A percentile compares a stretch with the other conserved stretches of the same genome.
Conservation (phyloP, 2,329 filamentous ascomycete genomes). For the Talaromyces sp. region DNA sequence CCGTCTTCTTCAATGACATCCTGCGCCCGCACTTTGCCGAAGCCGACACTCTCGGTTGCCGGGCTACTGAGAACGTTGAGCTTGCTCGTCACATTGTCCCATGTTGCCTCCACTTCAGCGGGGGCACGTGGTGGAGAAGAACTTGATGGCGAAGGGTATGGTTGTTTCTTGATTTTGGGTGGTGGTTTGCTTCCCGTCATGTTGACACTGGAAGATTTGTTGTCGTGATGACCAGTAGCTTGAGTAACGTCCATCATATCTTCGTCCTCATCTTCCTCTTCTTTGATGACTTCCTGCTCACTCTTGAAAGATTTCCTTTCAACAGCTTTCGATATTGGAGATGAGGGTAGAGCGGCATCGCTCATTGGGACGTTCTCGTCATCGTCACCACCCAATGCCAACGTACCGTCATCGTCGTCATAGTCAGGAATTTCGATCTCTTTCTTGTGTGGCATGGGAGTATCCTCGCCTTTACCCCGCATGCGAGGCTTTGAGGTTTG, state of each 20-base stretch:
- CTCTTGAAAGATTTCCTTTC: slow-evolving; percentile 62
- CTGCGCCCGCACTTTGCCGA: slow-evolving; percentile 76
- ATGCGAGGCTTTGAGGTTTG: slow-evolving; percentile 48
- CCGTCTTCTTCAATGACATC: slow-evolving; percentile 93
- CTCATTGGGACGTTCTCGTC: slow-evolving; percentile 72
- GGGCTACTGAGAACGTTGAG: slow-evolving; percentile 80
- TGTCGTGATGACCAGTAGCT: slow-evolving; percentile 58
- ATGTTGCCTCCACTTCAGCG: slow-evolving; percentile 69
- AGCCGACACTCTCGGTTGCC: slow-evolving; percentile 53
- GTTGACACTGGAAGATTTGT: slow-evolving; percentile 70
- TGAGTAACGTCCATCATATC: slow-evolving; percentile 83
- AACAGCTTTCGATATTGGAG: slow-evolving; percentile 73
- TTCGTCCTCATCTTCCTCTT: slow-evolving; percentile 65
- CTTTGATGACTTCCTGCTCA: slow-evolving; percentile 62
- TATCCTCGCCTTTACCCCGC: slow-evolving; percentile 35
- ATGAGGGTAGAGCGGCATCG: slow-evolving; percentile 72
- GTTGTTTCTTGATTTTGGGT: slow-evolving; percentile 66
- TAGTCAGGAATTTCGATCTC: slow-evolving; percentile 27
- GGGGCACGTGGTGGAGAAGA: slow-evolving; percentile 67
- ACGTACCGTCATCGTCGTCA: slow-evolving; percentile 54
- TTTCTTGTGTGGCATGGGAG: slow-evolving; percentile 45
- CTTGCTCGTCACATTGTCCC: slow-evolving; percentile 81
- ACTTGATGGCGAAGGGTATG: slow-evolving; percentile 64
- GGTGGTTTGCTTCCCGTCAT: slow-evolving; percentile 73
- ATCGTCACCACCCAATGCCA: slow-evolving; percentile 55